These are phyloP conservation scores for Bromus sterilis DNA, from an alignment of 176 grass and related monocot species.

Conservation along the genomic window DNA sequence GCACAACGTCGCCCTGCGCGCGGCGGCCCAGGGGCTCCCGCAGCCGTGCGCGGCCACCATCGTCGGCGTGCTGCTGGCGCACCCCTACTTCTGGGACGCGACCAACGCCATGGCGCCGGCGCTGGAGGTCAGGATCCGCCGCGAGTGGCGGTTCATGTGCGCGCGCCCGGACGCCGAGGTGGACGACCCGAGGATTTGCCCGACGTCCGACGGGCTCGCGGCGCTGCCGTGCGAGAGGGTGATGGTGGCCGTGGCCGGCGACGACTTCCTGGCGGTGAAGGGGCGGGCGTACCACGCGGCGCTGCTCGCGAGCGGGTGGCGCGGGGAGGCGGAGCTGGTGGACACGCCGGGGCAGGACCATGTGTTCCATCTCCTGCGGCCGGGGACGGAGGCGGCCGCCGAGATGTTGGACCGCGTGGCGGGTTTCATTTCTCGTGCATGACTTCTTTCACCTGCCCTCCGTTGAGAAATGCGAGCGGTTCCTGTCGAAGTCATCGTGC, in stretches of 20 bases:
- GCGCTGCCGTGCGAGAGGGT: slow-evolving; percentile 21
- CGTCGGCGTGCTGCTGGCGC: slow-evolving; percentile 28
- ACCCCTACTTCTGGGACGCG: slow-evolving; percentile 54
- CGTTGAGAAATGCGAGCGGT: no score
- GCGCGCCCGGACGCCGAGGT: not conserved
- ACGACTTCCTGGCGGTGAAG: slow-evolving; percentile 41
- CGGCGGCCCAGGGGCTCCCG: slow-evolving; percentile 6
- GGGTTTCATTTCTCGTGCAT: slow-evolving; percentile 11
- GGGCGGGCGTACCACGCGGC: slow-evolving; percentile 30
- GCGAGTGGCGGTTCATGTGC: slow-evolving; percentile 35
- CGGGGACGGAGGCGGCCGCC: slow-evolving; percentile 6
- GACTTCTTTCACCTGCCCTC: not conserved
- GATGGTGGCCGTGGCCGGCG: slow-evolving; percentile 25
- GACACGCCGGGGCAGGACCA: slow-evolving; percentile 28
- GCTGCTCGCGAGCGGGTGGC: slow-evolving; percentile 31
- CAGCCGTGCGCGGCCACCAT: slow-evolving; percentile 1
- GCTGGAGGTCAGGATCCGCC: slow-evolving; percentile 27
- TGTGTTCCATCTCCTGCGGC: slow-evolving; percentile 20
- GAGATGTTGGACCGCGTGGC: slow-evolving; percentile 2
- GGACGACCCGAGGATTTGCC: slow-evolving; percentile 27
- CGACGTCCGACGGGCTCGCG: not conserved
- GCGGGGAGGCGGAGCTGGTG: slow-evolving; percentile 33
- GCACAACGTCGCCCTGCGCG: slow-evolving; percentile 44
- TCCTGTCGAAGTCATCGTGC: no score
- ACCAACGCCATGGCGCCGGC: slow-evolving; percentile 14